phyloP scores from a whole-genome alignment of 2,329 filamentous ascomycete genomes.

The Verticillium zaregamsianum region DNA sequence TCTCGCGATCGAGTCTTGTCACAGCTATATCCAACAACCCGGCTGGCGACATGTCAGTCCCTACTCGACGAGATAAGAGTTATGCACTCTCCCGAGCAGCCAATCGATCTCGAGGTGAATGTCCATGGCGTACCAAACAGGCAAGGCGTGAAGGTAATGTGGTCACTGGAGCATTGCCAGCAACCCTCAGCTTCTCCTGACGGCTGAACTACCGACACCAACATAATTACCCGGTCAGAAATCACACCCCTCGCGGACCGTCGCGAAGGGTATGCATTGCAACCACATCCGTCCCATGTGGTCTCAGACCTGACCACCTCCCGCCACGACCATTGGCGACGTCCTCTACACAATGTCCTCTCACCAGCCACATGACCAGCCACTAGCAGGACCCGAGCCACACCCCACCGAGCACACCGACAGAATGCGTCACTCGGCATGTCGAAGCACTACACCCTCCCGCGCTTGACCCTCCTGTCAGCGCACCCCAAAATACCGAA shows the following conservation, averaged over 20 bases:
- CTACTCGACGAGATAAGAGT: too few species aligned
- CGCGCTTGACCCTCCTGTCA: not conserved
- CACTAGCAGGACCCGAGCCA: not conserved
- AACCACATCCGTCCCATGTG: not conserved
- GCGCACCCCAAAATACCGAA: not conserved
- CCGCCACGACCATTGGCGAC: not conserved
- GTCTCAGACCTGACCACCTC: not conserved
- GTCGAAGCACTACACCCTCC: not conserved
- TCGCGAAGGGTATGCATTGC: not conserved
- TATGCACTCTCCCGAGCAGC: too few species aligned
- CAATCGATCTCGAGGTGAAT: too few species aligned
- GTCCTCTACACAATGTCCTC: not conserved
- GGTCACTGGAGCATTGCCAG: too few species aligned
- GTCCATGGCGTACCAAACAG: too few species aligned
- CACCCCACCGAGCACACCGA: not conserved
- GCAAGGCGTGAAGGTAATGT: too few species aligned
- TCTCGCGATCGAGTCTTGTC: not conserved
- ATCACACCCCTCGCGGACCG: not conserved
- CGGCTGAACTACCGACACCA: not conserved
- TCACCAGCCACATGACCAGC: not conserved
- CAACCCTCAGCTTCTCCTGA: not conserved
- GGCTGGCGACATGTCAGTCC: not conserved
- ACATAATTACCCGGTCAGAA: not conserved
- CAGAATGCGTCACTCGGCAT: constrained; percentile 1
- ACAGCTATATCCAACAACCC: not conserved